phyloP scores from a whole-genome alignment of 352 stramenopile genomes.

The Globisporangium iwayamae region DNA sequence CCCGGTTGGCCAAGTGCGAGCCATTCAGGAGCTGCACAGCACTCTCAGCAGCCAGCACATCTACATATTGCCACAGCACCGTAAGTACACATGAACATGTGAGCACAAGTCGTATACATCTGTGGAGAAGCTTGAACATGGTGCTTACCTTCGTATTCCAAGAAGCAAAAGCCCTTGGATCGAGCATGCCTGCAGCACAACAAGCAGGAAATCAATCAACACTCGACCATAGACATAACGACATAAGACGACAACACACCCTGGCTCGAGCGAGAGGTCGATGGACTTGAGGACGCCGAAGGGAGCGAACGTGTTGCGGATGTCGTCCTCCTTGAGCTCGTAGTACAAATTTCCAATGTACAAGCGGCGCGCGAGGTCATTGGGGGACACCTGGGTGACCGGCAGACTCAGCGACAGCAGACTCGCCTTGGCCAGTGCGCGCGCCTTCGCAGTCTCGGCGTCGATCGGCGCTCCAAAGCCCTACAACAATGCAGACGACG shows the following conservation, averaged over 20 bases:
- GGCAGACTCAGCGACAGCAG: slow-evolving; percentile 58
- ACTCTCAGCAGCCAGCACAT: slow-evolving; percentile 74
- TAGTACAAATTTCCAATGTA: slow-evolving; percentile 85
- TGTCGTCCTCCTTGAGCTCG: slow-evolving; percentile 77
- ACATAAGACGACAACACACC: slow-evolving; percentile 25
- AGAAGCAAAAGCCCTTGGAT: slow-evolving; percentile 81
- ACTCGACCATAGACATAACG: background rate
- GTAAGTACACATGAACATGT: background rate
- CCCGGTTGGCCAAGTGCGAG: slow-evolving; percentile 50
- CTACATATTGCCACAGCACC: slow-evolving; percentile 17
- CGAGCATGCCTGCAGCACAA: slow-evolving; percentile 35
- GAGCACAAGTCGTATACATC: background rate
- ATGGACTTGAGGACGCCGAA: slow-evolving; percentile 73
- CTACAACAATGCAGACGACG: slow-evolving; percentile 38
- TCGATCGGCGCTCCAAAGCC: slow-evolving; percentile 35
- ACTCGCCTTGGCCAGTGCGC: slow-evolving; percentile 67
- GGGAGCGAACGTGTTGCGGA: slow-evolving; percentile 57
- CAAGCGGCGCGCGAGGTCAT: slow-evolving; percentile 63
- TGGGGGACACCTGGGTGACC: slow-evolving; percentile 38
- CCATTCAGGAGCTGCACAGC: slow-evolving; percentile 78
- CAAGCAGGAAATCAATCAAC: slow-evolving; percentile 3
- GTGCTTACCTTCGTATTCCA: slow-evolving; percentile 60
- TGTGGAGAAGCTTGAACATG: background rate
- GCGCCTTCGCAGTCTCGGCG: slow-evolving; percentile 50
- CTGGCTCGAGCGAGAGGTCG: slow-evolving; percentile 72